Conservation (phyloP, 208 protist genomes). For the Sergeia podlipaevii region DNA sequence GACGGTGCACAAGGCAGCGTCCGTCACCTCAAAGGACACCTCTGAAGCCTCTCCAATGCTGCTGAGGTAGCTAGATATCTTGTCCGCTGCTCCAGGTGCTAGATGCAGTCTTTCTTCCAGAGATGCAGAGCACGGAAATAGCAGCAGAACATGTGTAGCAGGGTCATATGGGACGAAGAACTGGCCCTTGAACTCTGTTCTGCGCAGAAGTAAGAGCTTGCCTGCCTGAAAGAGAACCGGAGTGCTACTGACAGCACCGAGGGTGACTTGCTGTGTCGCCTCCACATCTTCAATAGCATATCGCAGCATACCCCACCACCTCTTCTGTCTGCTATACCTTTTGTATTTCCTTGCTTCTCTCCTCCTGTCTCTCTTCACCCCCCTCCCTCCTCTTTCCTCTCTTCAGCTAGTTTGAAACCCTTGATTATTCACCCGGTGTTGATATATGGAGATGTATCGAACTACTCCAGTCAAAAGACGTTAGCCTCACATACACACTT, state of each 20-base stretch:
- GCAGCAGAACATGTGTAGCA: constrained; percentile 51
- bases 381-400: too few species aligned
- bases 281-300: too few species aligned
- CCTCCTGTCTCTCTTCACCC: too few species aligned
- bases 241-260: too few species aligned
- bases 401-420: too few species aligned
- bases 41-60: constrained; percentile 8
- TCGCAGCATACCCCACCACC: too few species aligned
- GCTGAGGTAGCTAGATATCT: constrained; percentile 17
- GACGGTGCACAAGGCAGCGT: constrained; percentile 48
- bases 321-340: too few species aligned
- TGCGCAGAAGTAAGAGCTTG: constrained; percentile 50
- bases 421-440: not conserved
- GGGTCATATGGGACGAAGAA: constrained; percentile 77
- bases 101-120: not conserved
- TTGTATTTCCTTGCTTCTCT: too few species aligned
- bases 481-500: too few species aligned
- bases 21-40: constrained; percentile 22
- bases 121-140: constrained; percentile 44
- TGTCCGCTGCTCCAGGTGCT: constrained; percentile 28
- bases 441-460: constrained; percentile 10
- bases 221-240: constrained; percentile 20
- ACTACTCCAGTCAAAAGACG: too few species aligned
- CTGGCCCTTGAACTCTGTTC: constrained; percentile 55
- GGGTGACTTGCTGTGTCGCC: too few species aligned